A percentile compares a stretch with the other conserved stretches of the same genome.
Evolutionary conservation across 148 eudicot genomes (phyloP).

Genomic region (Polygonum maritimum): DNA sequence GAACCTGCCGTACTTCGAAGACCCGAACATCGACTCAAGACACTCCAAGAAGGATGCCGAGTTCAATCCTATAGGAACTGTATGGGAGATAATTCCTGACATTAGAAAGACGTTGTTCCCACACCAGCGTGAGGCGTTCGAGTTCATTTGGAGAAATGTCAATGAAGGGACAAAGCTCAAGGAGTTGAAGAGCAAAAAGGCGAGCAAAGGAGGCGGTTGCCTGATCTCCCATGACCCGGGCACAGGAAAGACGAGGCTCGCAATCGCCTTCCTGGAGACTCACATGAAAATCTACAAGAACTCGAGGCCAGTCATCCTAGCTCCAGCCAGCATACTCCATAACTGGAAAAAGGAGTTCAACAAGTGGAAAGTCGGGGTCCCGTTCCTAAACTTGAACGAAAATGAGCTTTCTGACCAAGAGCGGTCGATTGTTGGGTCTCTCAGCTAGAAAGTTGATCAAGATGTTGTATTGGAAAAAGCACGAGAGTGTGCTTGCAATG

Average conservation of each 20-base stretch:
- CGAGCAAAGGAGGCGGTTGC: constrained; percentile 52
- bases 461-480: constrained; percentile 38
- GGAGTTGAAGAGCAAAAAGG: constrained; percentile 24
- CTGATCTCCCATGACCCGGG: constrained; percentile 91
- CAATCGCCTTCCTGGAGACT: constrained; percentile 60
- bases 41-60: not conserved
- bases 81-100: constrained; percentile 76
- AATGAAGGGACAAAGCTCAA: constrained; percentile 43
- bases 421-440: not conserved
- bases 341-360: constrained; percentile 79
- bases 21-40: not conserved
- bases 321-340: constrained; percentile 61
- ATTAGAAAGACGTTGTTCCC: constrained; percentile 28
- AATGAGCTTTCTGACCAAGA: constrained; percentile 38
- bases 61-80: constrained; percentile 30
- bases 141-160: constrained; percentile 70
- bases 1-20: constrained; percentile 12
- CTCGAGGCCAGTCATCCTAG: constrained; percentile 49
- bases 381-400: constrained; percentile 51
- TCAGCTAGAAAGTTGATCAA: constrained; percentile 33
- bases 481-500: constrained; percentile 47
- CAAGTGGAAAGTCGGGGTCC: constrained; percentile 51
- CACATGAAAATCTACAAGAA: constrained; percentile 36
- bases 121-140: constrained; percentile 75
- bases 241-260: constrained; percentile 71